Percentiles rank a stretch among this genome's conserved stretches.
phyloP scores from a whole-genome alignment of 2,329 filamentous ascomycete species.

The Rugonectria rugulosa region DNA sequence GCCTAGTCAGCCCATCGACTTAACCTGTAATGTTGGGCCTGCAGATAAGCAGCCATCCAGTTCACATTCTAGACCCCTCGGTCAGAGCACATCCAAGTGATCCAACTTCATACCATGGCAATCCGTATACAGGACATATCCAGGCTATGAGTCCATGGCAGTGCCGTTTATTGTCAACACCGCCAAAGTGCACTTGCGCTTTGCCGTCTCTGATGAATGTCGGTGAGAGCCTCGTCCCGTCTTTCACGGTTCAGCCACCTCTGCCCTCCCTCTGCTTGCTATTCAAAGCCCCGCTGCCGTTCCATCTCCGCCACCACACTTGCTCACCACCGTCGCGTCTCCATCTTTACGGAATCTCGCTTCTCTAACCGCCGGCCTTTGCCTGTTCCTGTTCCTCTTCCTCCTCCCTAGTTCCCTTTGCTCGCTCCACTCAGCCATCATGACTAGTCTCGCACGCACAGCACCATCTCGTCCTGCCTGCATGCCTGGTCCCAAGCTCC shows the following conservation, averaged over 20 bases:
- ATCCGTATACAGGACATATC: no score
- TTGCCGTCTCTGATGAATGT: slow-evolving; percentile 13
- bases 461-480: neutral
- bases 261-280: slow-evolving; percentile 9
- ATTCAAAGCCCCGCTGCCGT: slow-evolving; percentile 15
- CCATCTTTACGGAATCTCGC: no score
- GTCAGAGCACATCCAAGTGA: no score
- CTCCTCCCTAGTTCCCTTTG: no score
- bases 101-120: no score
- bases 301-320: no score
- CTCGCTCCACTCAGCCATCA: slow-evolving; percentile 16
- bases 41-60: neutral
- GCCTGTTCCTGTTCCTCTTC: slow-evolving; percentile 10
- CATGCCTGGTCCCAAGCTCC: no score
- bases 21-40: neutral
- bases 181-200: neutral
- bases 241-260: neutral
- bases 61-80: neutral
- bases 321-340: no score
- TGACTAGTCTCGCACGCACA: slow-evolving; percentile 8
- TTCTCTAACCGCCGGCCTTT: slow-evolving; percentile 2
- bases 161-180: neutral
- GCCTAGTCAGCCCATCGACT: neutral
- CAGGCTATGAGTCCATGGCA: neutral
- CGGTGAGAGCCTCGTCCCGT: slow-evolving; percentile 16